Evolutionary conservation across 2,329 filamentous ascomycete genomes (phyloP), one percentile per base, ranked within the genome.

Genomic region (Calonectria hongkongensis): DNA sequence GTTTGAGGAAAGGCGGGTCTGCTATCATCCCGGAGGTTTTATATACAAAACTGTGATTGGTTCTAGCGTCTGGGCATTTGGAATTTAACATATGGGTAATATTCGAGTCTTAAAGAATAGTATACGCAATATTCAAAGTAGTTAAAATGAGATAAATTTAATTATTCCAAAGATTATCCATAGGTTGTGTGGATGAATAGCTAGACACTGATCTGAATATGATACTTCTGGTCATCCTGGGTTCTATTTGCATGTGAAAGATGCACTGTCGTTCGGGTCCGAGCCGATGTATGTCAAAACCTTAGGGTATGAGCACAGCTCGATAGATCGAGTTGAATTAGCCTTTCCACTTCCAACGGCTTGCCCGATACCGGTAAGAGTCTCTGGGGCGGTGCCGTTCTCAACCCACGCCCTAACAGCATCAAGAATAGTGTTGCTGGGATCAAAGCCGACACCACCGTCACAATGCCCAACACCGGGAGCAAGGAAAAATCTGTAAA

Each of bases 391-490:
- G 12, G 56, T 33, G 0, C 68, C 76, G 0, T 66, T 36, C 16
- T 78, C 76, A 3, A 78, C 75, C 76, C 76, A 78, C 15, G 51
- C 51, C 0, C 71, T 54, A 0, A 78, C 63, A 3, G 68, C 66
- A 16, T 76, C 72, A 15, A 78, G 70, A 0, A 33, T 47, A 27
- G 33, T 30, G 27, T 54, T 60, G 1, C 63, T 74, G 0, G 76
- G 75, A 41, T 67, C 68, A 58, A 73, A 74, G 4, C 72, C 74
- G 0, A 28, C 10, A 0, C 76, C 76, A 21, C 41, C 54, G 0
- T 27, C 27, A 8, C 75, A 78, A 16, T 78, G 76, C 0, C 25
- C 51, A 5, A 78, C 65, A 13, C 74, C 76, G 0, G 76, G 76
- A 0, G 76, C 76, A 12, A 69, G 64, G 3, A 75, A 78, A 4